Base-by-base conservation (phyloP, 371 early-diverging fungal genomes). In the Rhizomucor pusillus region DNA sequence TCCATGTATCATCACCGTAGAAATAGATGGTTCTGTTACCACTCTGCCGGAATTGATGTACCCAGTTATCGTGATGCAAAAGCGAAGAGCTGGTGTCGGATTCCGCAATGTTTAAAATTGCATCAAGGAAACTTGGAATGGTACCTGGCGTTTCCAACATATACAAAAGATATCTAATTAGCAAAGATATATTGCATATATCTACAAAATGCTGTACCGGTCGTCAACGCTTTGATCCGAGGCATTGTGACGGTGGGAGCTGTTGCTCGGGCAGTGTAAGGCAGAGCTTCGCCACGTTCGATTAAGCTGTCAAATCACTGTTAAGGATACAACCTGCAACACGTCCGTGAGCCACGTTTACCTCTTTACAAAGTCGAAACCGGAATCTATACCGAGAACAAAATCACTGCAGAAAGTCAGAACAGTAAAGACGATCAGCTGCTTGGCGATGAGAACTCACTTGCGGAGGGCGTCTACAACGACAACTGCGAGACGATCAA, bases 1-100 rank as follows among this genome's bases (percentile, higher is more conserved):
- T 82, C 98, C 98, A 97, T 3, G 98, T 97, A 54, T 97, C 97
- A 59, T 97, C 98, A 36, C 98, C 98, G 81, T 90, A 90, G 67
- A 95, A 90, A 39, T 82, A 77, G 18, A 94, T 75, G 1, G 80
- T 76, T 34, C 79, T 77, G 7, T 78, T 76, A 10, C 67, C 63
- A 5, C 73, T 60, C 20, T 77, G 61, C 20, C 79, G 71, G 33
- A 89, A 60, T 55, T 91, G 90, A 63, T 82, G 76, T 18, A 91
- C 65, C 86, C 89, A 60, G 56, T 87, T 91, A 59, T 91, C 92
- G 36, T 89, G 84, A 51, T 77, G 62, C 12, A 70, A 63, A 5
- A 88, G 64, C 0, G 89, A 83, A 1, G 82, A 90, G 24, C 80
- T 90, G 47, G 80, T 86, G 63, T 80, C 94, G 1, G 77, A 91